Evolutionary conservation across 208 protist genomes (phyloP), one percentile per base, ranked within the genome.

Genomic region (Acanthamoeba triangularis): DNA sequence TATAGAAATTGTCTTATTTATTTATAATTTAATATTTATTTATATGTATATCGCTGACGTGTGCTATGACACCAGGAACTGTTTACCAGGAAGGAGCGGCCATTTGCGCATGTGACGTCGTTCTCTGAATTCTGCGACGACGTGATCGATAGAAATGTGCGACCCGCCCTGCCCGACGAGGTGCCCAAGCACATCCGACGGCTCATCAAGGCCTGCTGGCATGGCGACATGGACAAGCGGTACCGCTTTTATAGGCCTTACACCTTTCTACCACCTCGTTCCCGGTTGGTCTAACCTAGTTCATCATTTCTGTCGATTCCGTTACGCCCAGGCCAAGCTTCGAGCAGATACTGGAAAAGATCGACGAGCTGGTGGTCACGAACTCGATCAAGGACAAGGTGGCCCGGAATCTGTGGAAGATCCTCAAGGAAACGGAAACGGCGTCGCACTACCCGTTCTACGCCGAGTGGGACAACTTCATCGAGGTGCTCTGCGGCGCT

Each of bases 391-490:
- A 67, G 23, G 85, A 92, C 28, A 74, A 92, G 59, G 63, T 67
- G 8, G 85, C 59, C 35, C n/a, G 85, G 3, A 92, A 92, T 23
- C 41, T 92, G 41, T 92, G 85, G 85, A 92, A 92, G 35, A 92
- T 67, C n/a, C 54, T 67, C 54, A 92, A 92, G 85, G 63, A 76
- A 14, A 74, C 63, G 5, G 85, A 92, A 33, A 92, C 54, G 44
- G 52, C 54, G 0, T 41, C 85, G 20, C 37, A 74, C 33, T 92
- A 92, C 28, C 85, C 85, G 33, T 76, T 74, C 63, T 92, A 37
- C 33, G 63, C 63, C 44, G 59, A 92, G 33, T 92, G 85, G 85
- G 85, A 92, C 44, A 92, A 67, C 63, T 92, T 92, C 33, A 92
- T 92, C 52, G 63, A 92, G 28, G 61, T 74, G n/a, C 33, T 92